Base-by-base conservation (phyloP, 2,329 filamentous ascomycete species). In the Mycogone perniciosa region DNA sequence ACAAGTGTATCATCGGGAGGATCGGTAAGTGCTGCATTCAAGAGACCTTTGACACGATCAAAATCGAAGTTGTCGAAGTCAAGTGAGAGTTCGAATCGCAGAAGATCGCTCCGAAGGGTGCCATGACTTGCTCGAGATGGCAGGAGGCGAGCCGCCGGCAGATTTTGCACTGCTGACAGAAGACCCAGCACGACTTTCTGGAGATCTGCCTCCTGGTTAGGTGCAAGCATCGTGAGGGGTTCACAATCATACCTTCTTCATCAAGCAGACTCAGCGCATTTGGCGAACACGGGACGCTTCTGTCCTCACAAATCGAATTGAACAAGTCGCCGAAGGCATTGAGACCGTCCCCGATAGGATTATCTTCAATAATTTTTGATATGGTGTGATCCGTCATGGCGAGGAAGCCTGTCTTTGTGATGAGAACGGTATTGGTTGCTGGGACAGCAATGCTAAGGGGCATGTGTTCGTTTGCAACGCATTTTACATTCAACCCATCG, bases 11-110 rank as follows among this genome's bases (percentile, higher is more conserved):
- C 54, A 47, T 65, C 60, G 8, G 58, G 50, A 40, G 61, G 41
- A 27, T 63, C 52, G 40, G 56, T 54, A 48, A 68, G 50, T 44
- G 60, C 62, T 33, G 57, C 9, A 10, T 46, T 57, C 8, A 71
- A 56, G 46, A 71, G 64, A 46, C 65, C 63, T 58, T 62, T 64
- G 48, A 69, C 50, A 30, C 55, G 57, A 48, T 64, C 54, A 54
- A 59, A 46, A 44, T 61, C 53, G 38, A 57, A 60, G 38, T 57
- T 46, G 39, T 51, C 44, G 7, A 54, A 56, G 31, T 10, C 35
- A 31, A 47, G 37, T 5, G 55, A 33, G n/a, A 50, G 34, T 34
- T 43, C 51, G 10, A 57, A 52, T 50, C 39, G 54, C 2, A 51
- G 39, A 13, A 58, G 47, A 40, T 57, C 55, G 50, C 37, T 50